These are phyloP conservation scores for Artomyces pyxidatus DNA, from an alignment of 768 basidiomycete genomes.

Conservation along the genomic window DNA sequence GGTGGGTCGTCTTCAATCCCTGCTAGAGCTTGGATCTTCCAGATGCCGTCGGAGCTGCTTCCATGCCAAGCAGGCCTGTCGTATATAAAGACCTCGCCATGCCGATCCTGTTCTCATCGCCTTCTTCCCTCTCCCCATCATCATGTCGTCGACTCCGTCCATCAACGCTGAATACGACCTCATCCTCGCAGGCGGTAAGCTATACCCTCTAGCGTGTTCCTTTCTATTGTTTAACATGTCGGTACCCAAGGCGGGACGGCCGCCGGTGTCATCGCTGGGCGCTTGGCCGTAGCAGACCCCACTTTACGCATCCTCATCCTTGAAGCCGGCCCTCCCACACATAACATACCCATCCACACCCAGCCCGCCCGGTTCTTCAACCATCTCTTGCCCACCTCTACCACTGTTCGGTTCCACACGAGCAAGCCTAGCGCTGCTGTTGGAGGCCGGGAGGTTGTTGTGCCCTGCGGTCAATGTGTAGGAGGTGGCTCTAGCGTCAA, in stretches of 20 bases:
- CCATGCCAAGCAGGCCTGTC: too few relatives aligned
- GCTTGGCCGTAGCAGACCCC: constrained; percentile 46
- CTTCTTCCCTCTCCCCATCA: too few relatives aligned
- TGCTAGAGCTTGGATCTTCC: too few relatives aligned
- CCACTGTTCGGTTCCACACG: constrained; percentile 36
- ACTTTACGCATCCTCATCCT: constrained; percentile 49
- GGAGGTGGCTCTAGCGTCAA: constrained; percentile 61
- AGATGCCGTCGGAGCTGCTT: too few relatives aligned
- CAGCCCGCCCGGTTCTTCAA: constrained; percentile 46
- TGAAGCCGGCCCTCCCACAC: constrained; percentile 49
- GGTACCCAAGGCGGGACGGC: constrained; percentile 30
- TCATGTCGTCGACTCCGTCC: too few relatives aligned
- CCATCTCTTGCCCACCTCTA: constrained; percentile 31
- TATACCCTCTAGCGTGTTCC: background rate
- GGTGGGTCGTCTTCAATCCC: too few relatives aligned
- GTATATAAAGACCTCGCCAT: too few relatives aligned
- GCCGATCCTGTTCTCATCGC: too few relatives aligned
- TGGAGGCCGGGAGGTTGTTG: constrained; percentile 35
- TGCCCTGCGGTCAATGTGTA: constrained; percentile 40
- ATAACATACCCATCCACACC: constrained; percentile 36
- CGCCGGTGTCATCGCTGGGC: constrained; percentile 49
- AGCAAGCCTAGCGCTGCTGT: constrained; percentile 33
- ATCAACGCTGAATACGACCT: constrained; percentile 15
- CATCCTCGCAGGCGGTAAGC: constrained; percentile 16
- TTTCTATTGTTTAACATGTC: background rate